These are phyloP conservation scores for Lathyrus oleraceus DNA, from an alignment of 306 rosid genomes.

Conservation along the genomic window DNA sequence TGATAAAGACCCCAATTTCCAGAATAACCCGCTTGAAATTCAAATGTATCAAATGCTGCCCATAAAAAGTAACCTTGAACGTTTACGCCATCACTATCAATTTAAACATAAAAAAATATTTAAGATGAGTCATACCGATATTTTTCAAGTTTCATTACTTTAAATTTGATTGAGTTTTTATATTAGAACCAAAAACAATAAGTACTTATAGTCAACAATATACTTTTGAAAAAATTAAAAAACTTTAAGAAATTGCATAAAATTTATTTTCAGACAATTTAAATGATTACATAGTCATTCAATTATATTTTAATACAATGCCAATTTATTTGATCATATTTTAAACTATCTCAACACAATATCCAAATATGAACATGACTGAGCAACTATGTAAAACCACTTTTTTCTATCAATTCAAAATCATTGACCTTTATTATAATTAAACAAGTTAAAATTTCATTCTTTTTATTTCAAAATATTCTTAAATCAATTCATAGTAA, in stretches of 20 bases:
- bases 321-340: background rate
- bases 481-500: background rate
- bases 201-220: too few species aligned
- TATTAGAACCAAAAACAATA: background rate
- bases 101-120: background rate
- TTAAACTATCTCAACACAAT: background rate
- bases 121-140: background rate
- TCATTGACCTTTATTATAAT: background rate
- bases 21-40: constrained; percentile 29
- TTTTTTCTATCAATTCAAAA: background rate
- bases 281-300: background rate
- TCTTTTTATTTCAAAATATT: background rate
- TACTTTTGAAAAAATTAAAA: too few species aligned
- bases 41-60: constrained; percentile 33
- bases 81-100: constrained; percentile 34
- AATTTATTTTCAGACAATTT: too few species aligned
- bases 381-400: background rate
- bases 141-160: background rate
- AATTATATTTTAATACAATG: background rate
- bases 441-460: background rate
- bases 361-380: background rate
- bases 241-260: too few species aligned
- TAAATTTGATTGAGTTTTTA: background rate
- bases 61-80: constrained; percentile 40
- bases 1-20: constrained; percentile 29